Percentiles rank a stretch among this genome's conserved stretches.
Conservation (phyloP, 2,329 filamentous ascomycete genomes). For the Nannizziopsis arthrosporioides region DNA sequence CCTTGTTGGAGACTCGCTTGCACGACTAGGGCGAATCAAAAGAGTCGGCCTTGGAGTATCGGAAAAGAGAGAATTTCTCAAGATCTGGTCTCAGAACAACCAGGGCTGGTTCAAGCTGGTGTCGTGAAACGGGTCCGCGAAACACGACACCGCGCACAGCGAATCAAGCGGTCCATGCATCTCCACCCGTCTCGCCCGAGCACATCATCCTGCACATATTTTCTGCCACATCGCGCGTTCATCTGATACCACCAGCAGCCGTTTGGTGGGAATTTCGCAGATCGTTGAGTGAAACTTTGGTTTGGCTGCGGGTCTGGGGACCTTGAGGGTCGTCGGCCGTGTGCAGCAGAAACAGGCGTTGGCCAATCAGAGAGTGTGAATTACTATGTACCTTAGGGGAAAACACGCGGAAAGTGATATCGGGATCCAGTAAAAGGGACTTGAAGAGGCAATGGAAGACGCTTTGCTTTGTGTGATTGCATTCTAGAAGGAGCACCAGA, state of each 20-base stretch:
- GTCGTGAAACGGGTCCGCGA: neutral
- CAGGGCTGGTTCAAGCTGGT: neutral
- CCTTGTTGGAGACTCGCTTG: conserved; percentile 69
- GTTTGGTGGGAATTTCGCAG: too few species aligned
- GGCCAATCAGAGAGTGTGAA: conserved; percentile 1
- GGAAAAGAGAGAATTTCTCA: conserved; percentile 74
- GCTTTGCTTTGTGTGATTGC: too few species aligned
- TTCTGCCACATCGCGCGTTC: too few species aligned
- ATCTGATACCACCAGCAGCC: too few species aligned
- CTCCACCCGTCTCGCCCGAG: neutral
- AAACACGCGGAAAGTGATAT: neutral
- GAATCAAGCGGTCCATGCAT: neutral
- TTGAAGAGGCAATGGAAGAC: neutral
- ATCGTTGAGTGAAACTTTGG: too few species aligned
- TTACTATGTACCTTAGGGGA: conserved; percentile 7
- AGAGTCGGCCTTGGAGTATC: conserved; percentile 70
- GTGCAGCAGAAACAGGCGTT: too few species aligned
- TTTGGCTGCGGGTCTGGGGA: neutral
- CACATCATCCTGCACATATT: too few species aligned
- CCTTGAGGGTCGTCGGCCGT: neutral
- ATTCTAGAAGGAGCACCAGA: neutral
- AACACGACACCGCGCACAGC: neutral
- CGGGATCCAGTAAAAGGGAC: neutral
- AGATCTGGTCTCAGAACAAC: conserved; percentile 44
- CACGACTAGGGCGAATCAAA: conserved; percentile 78